phyloP scores from a whole-genome alignment of 1,139 yeast genomes.

The Suhomyces taliae region DNA sequence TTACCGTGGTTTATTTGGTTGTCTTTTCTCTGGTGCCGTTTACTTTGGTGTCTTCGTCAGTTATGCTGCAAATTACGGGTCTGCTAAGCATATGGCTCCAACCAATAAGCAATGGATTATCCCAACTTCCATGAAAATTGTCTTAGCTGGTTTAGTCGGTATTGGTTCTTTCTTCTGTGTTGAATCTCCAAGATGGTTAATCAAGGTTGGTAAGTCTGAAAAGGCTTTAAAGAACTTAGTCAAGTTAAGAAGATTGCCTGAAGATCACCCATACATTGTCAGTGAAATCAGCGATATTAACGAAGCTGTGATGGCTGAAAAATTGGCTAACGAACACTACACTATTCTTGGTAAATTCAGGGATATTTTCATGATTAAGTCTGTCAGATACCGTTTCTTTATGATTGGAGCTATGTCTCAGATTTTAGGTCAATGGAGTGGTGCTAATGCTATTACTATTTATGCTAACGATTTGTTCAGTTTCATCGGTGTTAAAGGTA shows the following conservation, averaged over 20 bases:
- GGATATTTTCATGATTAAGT: constrained; percentile 37
- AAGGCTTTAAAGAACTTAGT: constrained; percentile 38
- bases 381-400: constrained; percentile 47
- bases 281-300: constrained; percentile 54
- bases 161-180: constrained; percentile 37
- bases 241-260: constrained; percentile 49
- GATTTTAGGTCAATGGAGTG: constrained; percentile 61
- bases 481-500: constrained; percentile 43
- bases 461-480: constrained; percentile 54
- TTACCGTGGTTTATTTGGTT: constrained; percentile 52
- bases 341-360: constrained; percentile 20
- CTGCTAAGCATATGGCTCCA: constrained; percentile 32
- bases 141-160: constrained; percentile 43
- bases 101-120: constrained; percentile 39
- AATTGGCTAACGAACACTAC: constrained; percentile 29
- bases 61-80: constrained; percentile 50
- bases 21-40: constrained; percentile 56
- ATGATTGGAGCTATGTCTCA: constrained; percentile 45
- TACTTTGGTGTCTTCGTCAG: constrained; percentile 54
- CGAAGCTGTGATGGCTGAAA: constrained; percentile 44
- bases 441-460: constrained; percentile 51
- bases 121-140: constrained; percentile 40
- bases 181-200: constrained; percentile 50
- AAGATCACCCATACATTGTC: constrained; percentile 50
- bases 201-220: constrained; percentile 38